phyloP scores from a whole-genome alignment of 202 grass and related monocot genomes.

The Hordeum pubiflorum region DNA sequence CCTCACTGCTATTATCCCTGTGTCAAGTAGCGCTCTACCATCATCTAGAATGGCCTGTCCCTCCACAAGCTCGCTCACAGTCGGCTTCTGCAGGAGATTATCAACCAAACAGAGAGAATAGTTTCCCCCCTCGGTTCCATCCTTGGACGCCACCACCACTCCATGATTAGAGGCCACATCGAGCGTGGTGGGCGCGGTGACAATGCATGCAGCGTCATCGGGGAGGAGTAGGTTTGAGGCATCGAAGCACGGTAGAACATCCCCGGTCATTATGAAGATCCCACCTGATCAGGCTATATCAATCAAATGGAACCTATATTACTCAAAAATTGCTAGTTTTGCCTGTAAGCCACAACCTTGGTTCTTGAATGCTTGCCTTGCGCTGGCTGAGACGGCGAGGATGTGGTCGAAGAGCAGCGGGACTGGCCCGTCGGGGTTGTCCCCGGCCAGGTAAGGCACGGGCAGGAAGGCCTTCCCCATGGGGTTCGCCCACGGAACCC shows the following conservation, averaged over 20 bases:
- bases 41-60: conserved; percentile 57
- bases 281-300: conserved; percentile 53
- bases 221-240: conserved; percentile 61
- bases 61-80: conserved; percentile 51
- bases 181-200: conserved; percentile 71
- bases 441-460: conserved; percentile 63
- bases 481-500: conserved; percentile 93
- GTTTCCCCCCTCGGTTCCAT: conserved; percentile 26
- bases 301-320: conserved; percentile 14
- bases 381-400: conserved; percentile 63
- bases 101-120: conserved; percentile 63
- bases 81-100: conserved; percentile 83
- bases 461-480: conserved; percentile 93
- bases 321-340: neutral
- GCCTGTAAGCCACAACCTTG: conserved; percentile 46
- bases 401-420: conserved; percentile 93
- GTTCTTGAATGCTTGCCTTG: conserved; percentile 89
- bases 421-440: conserved; percentile 72
- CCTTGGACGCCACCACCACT: conserved; percentile 69
- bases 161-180: conserved; percentile 87
- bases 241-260: conserved; percentile 93
- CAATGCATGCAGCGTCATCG: conserved; percentile 61
- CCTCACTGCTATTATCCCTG: conserved; percentile 80
- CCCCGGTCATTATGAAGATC: conserved; percentile 96
- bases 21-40: conserved; percentile 80